A percentile compares a stretch with the other conserved stretches of the same genome.
Evolutionary conservation across 202 grass and related monocot species (phyloP).

Genomic region (Setaria italica): DNA sequence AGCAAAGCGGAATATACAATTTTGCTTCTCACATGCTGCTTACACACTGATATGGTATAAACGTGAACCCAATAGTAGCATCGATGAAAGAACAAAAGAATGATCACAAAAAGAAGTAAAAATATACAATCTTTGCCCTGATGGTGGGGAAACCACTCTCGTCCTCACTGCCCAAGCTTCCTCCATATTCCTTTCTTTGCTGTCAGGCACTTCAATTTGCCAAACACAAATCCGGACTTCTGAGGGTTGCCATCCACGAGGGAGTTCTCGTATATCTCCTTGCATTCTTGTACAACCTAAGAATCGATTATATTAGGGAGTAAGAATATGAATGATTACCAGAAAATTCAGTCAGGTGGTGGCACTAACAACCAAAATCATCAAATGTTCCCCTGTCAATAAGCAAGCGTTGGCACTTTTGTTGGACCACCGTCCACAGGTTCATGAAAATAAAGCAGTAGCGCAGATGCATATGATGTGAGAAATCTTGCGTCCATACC

Average conservation of each 20-base stretch:
- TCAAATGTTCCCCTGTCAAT: not conserved
- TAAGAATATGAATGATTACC: slow-evolving; percentile 9
- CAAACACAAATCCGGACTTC: slow-evolving; percentile 89
- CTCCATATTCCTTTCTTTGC: slow-evolving; percentile 91
- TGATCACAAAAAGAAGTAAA: slow-evolving; percentile 41
- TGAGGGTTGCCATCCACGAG: slow-evolving; percentile 76
- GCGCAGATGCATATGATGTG: not conserved
- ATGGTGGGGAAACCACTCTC: slow-evolving; percentile 10
- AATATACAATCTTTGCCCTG: slow-evolving; percentile 45
- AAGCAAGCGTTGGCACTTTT: slow-evolving; percentile 3
- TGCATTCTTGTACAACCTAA: slow-evolving; percentile 99
- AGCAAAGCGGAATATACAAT: slow-evolving; percentile 45
- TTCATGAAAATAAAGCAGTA: not conserved
- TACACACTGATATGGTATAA: slow-evolving; percentile 10
- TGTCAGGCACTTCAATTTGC: slow-evolving; percentile 84
- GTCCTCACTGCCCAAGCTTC: slow-evolving; percentile 71
- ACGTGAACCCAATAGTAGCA: slow-evolving; percentile 27
- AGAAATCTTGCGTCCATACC: slow-evolving; percentile 48
- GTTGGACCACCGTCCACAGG: not conserved
- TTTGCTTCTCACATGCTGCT: slow-evolving; percentile 16
- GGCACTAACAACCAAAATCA: not conserved
- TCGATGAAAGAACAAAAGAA: slow-evolving; percentile 67
- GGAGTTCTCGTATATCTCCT: slow-evolving; percentile 90
- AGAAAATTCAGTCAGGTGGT: not conserved
- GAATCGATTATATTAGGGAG: slow-evolving; percentile 20